A percentile compares a stretch with the other conserved stretches of the same genome.
Conservation (phyloP, 352 stramenopile species). For the Globisporangium orthogonon region DNA sequence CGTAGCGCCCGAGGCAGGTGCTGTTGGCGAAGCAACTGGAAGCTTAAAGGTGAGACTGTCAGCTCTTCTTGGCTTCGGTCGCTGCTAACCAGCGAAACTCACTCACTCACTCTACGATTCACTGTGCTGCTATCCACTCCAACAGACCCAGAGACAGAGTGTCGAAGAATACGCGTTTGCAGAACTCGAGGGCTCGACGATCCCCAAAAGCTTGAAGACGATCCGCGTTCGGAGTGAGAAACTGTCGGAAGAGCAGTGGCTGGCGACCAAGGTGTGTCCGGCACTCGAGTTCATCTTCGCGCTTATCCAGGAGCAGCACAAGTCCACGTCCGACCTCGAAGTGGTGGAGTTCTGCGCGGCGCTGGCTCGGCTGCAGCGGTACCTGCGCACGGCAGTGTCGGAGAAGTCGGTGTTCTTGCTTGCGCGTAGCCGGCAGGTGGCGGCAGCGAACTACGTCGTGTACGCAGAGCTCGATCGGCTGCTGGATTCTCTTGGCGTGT, state of each 20-base stretch:
- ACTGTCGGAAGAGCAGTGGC: background rate
- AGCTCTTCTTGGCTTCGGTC: too few relatives aligned
- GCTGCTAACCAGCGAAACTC: background rate
- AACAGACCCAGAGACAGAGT: too few relatives aligned
- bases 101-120: too few relatives aligned
- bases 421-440: background rate
- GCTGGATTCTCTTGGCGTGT: background rate
- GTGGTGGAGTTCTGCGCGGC: slow-evolving; percentile 1
- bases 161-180: background rate
- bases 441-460: slow-evolving; percentile 2
- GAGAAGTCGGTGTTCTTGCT: slow-evolving; percentile 3
- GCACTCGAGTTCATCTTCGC: slow-evolving; percentile 5
- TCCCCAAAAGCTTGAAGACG: background rate
- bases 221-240: background rate
- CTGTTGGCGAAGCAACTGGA: too few relatives aligned
- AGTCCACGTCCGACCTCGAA: background rate
- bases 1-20: too few relatives aligned
- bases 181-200: background rate
- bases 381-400: slow-evolving; percentile 4
- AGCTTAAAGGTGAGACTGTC: background rate
- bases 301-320: background rate
- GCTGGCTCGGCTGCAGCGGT: background rate
- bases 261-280: background rate
- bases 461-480: slow-evolving; percentile 4
- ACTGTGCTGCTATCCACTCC: too few relatives aligned